These are phyloP conservation scores for Phlebiopsis gigantea DNA, from an alignment of 768 basidiomycete species.

Conservation along the genomic window DNA sequence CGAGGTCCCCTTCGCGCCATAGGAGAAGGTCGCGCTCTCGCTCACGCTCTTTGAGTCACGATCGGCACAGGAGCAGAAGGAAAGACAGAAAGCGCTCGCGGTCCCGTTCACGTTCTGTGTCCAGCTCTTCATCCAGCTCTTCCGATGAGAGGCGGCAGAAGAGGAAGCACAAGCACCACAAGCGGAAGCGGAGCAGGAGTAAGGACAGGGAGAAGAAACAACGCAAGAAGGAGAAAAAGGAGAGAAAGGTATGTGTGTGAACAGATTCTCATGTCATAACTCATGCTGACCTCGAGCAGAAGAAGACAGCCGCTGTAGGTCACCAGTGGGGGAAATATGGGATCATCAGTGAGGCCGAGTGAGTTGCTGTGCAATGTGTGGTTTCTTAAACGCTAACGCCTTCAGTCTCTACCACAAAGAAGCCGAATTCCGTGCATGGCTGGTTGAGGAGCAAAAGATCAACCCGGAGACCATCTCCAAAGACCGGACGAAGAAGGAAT, in stretches of 20 bases:
- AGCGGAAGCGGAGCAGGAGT: constrained; percentile 44
- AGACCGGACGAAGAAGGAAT: constrained; percentile 83
- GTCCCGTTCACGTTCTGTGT: constrained; percentile 35
- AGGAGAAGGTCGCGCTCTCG: constrained; percentile 5
- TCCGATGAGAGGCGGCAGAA: constrained; percentile 27
- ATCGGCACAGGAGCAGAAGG: constrained; percentile 5
- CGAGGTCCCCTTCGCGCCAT: constrained; percentile 4
- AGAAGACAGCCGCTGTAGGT: constrained; percentile 53
- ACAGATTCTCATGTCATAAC: no score
- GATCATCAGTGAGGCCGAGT: constrained; percentile 83
- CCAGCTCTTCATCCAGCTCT: constrained; percentile 27
- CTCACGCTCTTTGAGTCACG: constrained; percentile 5
- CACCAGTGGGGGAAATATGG: constrained; percentile 91
- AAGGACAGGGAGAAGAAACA: constrained; percentile 62
- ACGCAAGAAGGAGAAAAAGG: constrained; percentile 60
- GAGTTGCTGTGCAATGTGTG: background rate
- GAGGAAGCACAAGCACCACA: constrained; percentile 38
- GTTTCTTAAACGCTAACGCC: background rate
- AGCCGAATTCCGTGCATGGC: constrained; percentile 87
- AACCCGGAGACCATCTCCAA: constrained; percentile 88
- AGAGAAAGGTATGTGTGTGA: constrained; percentile 48
- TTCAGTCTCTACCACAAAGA: constrained; percentile 74
- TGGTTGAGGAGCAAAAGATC: constrained; percentile 86
- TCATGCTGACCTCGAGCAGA: constrained; percentile 28
- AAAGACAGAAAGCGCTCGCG: constrained; percentile 27